A percentile compares a stretch with the other conserved stretches of the same genome.
These are phyloP conservation scores for Cinnamomum micranthum DNA, from an alignment of 164 flowering plant species.

Conservation along the genomic window DNA sequence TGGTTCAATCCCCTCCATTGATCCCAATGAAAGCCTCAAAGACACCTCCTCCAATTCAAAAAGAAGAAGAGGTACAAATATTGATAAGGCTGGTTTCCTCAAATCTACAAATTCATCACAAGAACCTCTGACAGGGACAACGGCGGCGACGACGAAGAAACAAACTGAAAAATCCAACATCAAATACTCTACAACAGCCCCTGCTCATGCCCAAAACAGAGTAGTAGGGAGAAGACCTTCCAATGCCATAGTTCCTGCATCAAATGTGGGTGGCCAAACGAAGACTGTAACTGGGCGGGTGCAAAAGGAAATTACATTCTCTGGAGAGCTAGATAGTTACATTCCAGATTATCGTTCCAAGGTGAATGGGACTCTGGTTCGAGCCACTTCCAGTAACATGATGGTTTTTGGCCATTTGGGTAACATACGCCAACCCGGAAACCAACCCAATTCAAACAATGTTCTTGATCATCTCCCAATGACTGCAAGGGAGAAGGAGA, in stretches of 20 bases:
- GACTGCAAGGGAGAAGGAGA: slow-evolving; percentile 29
- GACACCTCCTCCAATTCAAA: slow-evolving; percentile 27
- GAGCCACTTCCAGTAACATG: slow-evolving; percentile 83
- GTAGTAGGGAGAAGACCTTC: not conserved
- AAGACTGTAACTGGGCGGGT: slow-evolving; percentile 25
- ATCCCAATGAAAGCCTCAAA: slow-evolving; percentile 17
- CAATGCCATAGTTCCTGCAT: slow-evolving; percentile 1
- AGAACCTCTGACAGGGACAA: too few species aligned
- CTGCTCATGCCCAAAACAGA: not conserved
- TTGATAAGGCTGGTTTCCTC: slow-evolving; percentile 23
- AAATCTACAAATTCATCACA: slow-evolving; percentile 6
- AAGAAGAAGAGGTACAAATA: slow-evolving; percentile 36
- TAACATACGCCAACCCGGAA: slow-evolving; percentile 52
- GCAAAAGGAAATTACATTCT: slow-evolving; percentile 46
- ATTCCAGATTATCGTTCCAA: slow-evolving; percentile 51
- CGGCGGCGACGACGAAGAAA: slow-evolving; percentile 18
- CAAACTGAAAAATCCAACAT: slow-evolving; percentile 13
- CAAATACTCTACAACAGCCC: not conserved
- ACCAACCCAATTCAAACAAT: slow-evolving; percentile 14
- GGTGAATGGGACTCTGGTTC: slow-evolving; percentile 42
- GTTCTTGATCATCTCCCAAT: slow-evolving; percentile 40
- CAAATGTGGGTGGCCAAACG: slow-evolving; percentile 8
- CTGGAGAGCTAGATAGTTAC: slow-evolving; percentile 79
- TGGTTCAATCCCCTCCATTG: slow-evolving; percentile 29
- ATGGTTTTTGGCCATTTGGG: slow-evolving; percentile 75